Base-by-base conservation (phyloP, 2,329 filamentous ascomycete species). In the Aspergillus nomiae region DNA sequence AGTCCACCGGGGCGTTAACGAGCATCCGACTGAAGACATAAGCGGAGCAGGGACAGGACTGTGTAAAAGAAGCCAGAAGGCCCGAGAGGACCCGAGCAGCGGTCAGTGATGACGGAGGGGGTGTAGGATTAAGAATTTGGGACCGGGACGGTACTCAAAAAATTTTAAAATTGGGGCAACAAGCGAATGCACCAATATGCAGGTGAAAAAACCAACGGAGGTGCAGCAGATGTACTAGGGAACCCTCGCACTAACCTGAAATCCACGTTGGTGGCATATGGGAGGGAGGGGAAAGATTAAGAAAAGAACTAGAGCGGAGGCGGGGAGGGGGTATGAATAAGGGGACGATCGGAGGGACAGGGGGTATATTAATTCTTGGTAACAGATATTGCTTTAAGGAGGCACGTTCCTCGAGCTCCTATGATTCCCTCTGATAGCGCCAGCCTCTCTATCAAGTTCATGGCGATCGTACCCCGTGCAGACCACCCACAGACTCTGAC, bases 191-290 rank as follows among this genome's bases (percentile, higher is more conserved):
- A 50, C 53, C 48, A 63, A 56, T 32, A 63, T 64, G 66, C 66
- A 67, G 48, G 56, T 57, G 41, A 62, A 62, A 56, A 10, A 59
- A 60, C 55, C 46, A 57, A 54, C 53, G 56, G 59, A 54, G 30
- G 61, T 69, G 67, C 66, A 69, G 66, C 65, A 59, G 61, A 68
- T 50, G 48, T 53, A 60, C 63, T 30, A 59, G 56, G 58, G 62
- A 58, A 46, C 58, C 41, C 50, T 46, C 28, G 60, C 63, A 61
- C 55, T 67, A 62, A 56, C 55, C 60, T 45, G 66, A 56, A 58
- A 56, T 60, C 62, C 63, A 66, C 60, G 65, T 65, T 69, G 54
- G 56, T 59, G 61, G 60, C 63, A 64, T 59, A 60, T 30, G 46
- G 21, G 46, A 55, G 56, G 57, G 58, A 62, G 56, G 57, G 53